Base-by-base conservation (phyloP, 2,329 filamentous ascomycete species). In the Phoma sp. region DNA sequence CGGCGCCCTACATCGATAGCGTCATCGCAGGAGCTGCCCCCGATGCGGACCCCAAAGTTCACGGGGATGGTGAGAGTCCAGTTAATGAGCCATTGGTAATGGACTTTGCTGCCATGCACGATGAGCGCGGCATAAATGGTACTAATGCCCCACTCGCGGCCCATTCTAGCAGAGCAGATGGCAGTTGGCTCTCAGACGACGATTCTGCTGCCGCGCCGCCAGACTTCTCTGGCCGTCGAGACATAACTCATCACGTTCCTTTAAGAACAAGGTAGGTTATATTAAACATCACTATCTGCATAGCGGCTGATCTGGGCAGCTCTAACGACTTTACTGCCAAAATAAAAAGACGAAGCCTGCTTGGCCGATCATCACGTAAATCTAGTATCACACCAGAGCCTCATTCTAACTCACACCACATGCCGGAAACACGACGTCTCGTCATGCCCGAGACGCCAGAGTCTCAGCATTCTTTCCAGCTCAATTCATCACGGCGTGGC, bases 191-290 rank as follows among this genome's bases (percentile, higher is more conserved):
- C 48, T 69, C 62, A 11, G 67, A 69, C 40, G 70, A 74, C 55
- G 68, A 73, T 14, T 47, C 47, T 42, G 65, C 68, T 39, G 67
- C 71, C 21, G 60, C 68, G 47, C 71, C 72, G 3, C 64, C 65
- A 47, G 72, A 76, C 50, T 70, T 76, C 40, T 68, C 69, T 18
- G 51, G 37, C 14, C 67, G 67, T 17, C 61, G 73, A 39, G 68
- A 68, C 30, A 75, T 75, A 42, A 49, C 40, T 21, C 51, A 54
- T 11, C 72, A 75, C 58, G 68, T 75, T 33, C 72, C 72, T 15
- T 67, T 64, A 30, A 62, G 73, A 20, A 75, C 72, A 52, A 76
- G 72, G 73, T 75, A 61, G 29, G 47, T 33, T 38, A 33, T 42
- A 50, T 12, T 21, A 28, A 5, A 33, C 21, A 15, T 29, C 20